Evolutionary conservation across 768 basidiomycete species (phyloP), one percentile per base, ranked within the genome.

Genomic region (Boletus speciosus): DNA sequence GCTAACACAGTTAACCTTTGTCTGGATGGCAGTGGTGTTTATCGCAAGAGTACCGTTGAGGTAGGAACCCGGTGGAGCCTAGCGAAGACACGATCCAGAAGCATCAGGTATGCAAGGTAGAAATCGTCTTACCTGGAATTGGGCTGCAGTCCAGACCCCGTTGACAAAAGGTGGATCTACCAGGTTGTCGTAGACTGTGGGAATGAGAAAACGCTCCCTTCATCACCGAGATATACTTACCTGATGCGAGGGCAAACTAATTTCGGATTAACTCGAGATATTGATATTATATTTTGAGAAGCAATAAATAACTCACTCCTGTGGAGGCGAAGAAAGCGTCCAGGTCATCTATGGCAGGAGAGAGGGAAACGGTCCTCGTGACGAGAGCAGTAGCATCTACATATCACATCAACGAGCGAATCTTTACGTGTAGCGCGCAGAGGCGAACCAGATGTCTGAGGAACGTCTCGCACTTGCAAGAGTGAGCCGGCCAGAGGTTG

Each of bases 251-350:
- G 25, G 53, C 54, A 57, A 67, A 70, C 70, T 70, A 36, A 76
- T 66, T 5, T 74, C 6, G 74, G 6, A 7, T 35, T 61, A 10
- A 59, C 49, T 42, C 1, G 4, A 21, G 32, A 51, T 43, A 6
- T 35, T 48, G 32, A 51, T 43, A 6, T 35, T 48, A 7, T 27
- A 41, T 15, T 44, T 39, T 25, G 39, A 10, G 1, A 41, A 51
- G 42, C 7, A 39, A 19, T 9, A 41, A 19, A 52, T 15, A 23
- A 70, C 77, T 55, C 57, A 78, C 79, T 44, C 85, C 85, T 8
- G 82, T 78, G 8, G 85, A 81, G 27, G 85, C 81, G 10, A 81
- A 69, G 61, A 85, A 86, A 16, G 76, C 75, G 40, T 78, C 79
- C 44, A 86, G 61, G 8, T 76, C 65, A 19, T 62, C 51, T 16